phyloP scores from a whole-genome alignment of 2,329 filamentous ascomycete species.

The Aspergillus sp. region DNA sequence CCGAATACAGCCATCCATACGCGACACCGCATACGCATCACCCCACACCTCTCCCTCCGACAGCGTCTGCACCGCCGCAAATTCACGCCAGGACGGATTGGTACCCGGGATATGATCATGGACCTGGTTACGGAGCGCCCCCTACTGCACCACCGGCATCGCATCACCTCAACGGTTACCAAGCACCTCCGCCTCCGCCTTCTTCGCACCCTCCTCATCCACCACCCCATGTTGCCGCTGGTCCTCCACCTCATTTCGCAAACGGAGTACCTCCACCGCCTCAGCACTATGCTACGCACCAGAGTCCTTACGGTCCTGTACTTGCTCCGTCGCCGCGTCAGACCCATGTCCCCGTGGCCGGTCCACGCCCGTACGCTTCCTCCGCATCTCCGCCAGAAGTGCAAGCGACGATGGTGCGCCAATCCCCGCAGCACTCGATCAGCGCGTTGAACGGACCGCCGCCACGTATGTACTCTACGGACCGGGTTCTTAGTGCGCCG shows the following conservation, averaged over 20 bases:
- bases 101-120: slow-evolving; percentile 11
- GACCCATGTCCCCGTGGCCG: slow-evolving; percentile 20
- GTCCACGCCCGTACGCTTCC: slow-evolving; percentile 27
- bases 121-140: slow-evolving; percentile 15
- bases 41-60: slow-evolving; percentile 19
- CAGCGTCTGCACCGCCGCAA: slow-evolving; percentile 23
- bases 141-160: slow-evolving; percentile 36
- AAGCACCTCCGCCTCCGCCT: slow-evolving; percentile 21
- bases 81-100: slow-evolving; percentile 24
- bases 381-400: slow-evolving; percentile 33
- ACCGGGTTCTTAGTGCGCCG: slow-evolving; percentile 28
- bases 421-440: slow-evolving; percentile 32
- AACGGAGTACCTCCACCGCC: slow-evolving; percentile 29
- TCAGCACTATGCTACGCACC: slow-evolving; percentile 30
- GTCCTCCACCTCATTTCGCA: slow-evolving; percentile 24
- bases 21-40: slow-evolving; percentile 19
- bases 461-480: slow-evolving; percentile 30
- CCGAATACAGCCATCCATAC: slow-evolving; percentile 27
- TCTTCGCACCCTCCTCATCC: slow-evolving; percentile 23
- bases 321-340: slow-evolving; percentile 28
- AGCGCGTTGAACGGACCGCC: slow-evolving; percentile 30
- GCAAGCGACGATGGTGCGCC: slow-evolving; percentile 30
- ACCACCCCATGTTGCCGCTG: slow-evolving; percentile 15
- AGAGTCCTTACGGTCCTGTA: slow-evolving; percentile 33
- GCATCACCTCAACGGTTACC: slow-evolving; percentile 48